Evolutionary conservation across 1,139 yeast species (phyloP), one percentile per base, ranked within the genome.

Genomic region (Yamadazyma triangularis): DNA sequence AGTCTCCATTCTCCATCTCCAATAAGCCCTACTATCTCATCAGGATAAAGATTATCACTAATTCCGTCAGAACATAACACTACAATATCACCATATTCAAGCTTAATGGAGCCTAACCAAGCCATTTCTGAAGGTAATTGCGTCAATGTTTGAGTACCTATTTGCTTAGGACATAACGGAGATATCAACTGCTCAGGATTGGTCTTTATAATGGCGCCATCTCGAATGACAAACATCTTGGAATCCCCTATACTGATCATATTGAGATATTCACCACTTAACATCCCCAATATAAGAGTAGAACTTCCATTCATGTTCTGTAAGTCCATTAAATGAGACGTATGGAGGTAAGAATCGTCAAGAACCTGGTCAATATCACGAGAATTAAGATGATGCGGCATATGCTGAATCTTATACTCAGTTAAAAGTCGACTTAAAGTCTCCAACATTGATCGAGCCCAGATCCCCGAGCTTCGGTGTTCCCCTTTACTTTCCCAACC

Each of bases 191-290:
- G 78, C 37, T 69, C 77, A 38, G 65, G 62, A 45, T 72, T 74
- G 3, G 71, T 54, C 31, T 55, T 54, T 15, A 72, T 51, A 12
- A 74, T 54, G 31, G 67, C 53, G 2, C 73, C 75, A 29, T 72
- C 64, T 38, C 82, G 51, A 18, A 74, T 58, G 12, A 76, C 57
- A 44, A 61, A 74, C 15, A 76, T 40, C 38, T 68, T 68, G 5
- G 77, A 69, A 44, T 76, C 82, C 1, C 82, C 82, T 22, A 76
- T 73, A 45, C 74, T 71, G 16, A 73, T 58, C 53, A 73, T 64
- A 37, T 70, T 66, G 34, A 70, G 51, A 29, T 51, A 48, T 26
- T 62, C 67, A n/a, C 76, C 78, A 39, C 70, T 62, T 29, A 75
- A 56, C 73, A 73, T 70, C 8, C 71, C 70, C 32, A 73, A 53